phyloP scores from a whole-genome alignment of 2,329 filamentous ascomycete species.

The Diaporthe sp. region DNA sequence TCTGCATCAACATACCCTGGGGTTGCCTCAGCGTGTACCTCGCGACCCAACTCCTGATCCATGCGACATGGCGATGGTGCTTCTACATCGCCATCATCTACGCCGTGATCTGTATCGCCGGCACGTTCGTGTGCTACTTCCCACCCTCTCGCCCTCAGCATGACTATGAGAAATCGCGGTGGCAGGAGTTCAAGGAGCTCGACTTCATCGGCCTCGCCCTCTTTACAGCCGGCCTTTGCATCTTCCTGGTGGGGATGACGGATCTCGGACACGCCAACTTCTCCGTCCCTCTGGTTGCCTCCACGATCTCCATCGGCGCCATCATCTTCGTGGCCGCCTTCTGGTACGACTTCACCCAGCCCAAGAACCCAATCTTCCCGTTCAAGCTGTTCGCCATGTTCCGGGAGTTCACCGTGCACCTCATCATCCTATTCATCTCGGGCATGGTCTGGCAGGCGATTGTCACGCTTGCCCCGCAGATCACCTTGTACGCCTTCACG shows the following conservation, averaged over 20 bases:
- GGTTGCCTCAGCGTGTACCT: constrained; percentile 47
- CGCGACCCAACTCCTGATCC: constrained; percentile 47
- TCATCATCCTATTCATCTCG: constrained; percentile 50
- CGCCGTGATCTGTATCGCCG: constrained; percentile 45
- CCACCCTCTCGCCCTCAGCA: constrained; percentile 47
- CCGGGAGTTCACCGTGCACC: constrained; percentile 49
- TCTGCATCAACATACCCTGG: constrained; percentile 50
- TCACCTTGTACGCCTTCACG: constrained; percentile 51
- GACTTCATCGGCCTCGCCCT: constrained; percentile 49
- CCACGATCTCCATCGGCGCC: constrained; percentile 44
- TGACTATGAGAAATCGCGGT: constrained; percentile 49
- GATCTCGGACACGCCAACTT: constrained; percentile 43
- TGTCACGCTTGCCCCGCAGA: constrained; percentile 48
- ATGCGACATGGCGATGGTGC: constrained; percentile 49
- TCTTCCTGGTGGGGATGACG: constrained; percentile 45
- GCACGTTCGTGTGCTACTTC: constrained; percentile 47
- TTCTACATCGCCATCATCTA: constrained; percentile 49
- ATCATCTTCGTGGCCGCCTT: constrained; percentile 43
- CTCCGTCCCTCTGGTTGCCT: constrained; percentile 41
- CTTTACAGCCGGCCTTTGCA: constrained; percentile 44
- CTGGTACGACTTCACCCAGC: constrained; percentile 45
- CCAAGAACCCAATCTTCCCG: constrained; percentile 47
- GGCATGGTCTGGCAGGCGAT: constrained; percentile 46
- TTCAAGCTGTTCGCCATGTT: constrained; percentile 48
- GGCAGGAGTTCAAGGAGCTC: constrained; percentile 49